These are phyloP conservation scores for Houttuynia cordata DNA, from an alignment of 164 flowering plant genomes.

Conservation along the genomic window DNA sequence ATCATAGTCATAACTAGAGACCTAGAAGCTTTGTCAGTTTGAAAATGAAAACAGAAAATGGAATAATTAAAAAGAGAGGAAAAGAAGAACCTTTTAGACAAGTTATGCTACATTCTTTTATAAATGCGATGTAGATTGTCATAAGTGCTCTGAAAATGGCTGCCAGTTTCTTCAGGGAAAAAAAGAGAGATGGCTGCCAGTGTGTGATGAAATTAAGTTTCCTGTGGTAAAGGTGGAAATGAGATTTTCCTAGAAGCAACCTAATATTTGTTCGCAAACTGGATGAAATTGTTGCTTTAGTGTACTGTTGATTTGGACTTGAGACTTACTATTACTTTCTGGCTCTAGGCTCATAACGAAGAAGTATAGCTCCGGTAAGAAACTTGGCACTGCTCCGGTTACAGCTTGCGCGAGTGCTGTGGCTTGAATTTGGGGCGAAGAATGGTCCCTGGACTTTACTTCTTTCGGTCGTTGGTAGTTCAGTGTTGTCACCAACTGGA, in stretches of 20 bases:
- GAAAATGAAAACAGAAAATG: no score
- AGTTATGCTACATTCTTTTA: not conserved
- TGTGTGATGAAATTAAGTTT: no score
- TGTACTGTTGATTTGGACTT: not conserved
- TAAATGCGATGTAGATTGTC: not conserved
- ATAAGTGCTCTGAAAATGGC: no score
- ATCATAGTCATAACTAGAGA: no score
- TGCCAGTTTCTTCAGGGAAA: no score
- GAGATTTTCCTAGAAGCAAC: not conserved
- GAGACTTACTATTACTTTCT: not conserved
- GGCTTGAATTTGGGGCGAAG: slow-evolving; percentile 9
- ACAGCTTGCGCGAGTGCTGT: slow-evolving; percentile 60
- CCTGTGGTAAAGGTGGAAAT: not conserved
- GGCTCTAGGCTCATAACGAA: slow-evolving; percentile 75
- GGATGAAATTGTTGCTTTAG: not conserved
- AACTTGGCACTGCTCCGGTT: slow-evolving; percentile 42
- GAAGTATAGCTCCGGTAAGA: slow-evolving; percentile 69
- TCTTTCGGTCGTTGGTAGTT: not conserved
- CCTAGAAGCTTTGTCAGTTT: not conserved
- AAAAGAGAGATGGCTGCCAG: no score
- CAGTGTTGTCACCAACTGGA: not conserved
- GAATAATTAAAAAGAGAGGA: not conserved
- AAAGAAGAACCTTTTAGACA: no score
- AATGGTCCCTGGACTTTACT: not conserved
- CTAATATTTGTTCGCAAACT: not conserved